A percentile compares a stretch with the other conserved stretches of the same genome.
These are phyloP conservation scores for Fusarium drepaniforme DNA, from an alignment of 2,329 filamentous ascomycete species.

Conservation along the genomic window DNA sequence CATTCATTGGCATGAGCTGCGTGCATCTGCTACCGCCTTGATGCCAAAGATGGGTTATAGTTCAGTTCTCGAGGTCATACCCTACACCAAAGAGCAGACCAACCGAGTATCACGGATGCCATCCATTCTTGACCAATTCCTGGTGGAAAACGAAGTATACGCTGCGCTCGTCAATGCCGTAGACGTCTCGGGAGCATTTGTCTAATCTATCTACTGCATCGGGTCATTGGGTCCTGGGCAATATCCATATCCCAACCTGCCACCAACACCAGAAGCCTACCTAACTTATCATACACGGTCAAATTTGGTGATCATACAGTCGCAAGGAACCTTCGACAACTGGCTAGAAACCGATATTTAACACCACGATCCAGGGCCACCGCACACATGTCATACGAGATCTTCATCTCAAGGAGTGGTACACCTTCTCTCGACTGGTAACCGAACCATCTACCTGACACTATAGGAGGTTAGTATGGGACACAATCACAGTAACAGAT, in stretches of 20 bases:
- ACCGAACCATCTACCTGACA: not conserved
- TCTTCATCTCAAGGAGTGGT: not conserved
- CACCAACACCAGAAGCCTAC: not conserved
- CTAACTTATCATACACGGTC: not conserved
- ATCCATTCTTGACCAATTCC: not conserved
- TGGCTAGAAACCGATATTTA: not conserved
- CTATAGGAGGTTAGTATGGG: not conserved
- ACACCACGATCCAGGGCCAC: not conserved
- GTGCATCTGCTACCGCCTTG: not conserved
- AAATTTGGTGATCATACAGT: not conserved
- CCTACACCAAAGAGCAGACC: not conserved
- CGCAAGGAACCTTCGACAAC: not conserved
- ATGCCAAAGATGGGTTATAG: not conserved
- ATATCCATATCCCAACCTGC: not conserved
- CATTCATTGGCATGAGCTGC: not conserved
- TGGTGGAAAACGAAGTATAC: rapidly evolving
- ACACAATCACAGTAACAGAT: not conserved
- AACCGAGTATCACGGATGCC: not conserved
- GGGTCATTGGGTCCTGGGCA: not conserved
- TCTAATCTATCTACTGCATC: not conserved
- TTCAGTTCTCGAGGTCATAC: not conserved
- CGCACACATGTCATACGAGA: not conserved
- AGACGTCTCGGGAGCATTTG: too few relatives aligned
- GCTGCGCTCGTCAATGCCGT: not conserved
- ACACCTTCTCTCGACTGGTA: not conserved